These are phyloP conservation scores for Phialocephala sp. DNA, from an alignment of 2,329 filamentous ascomycete genomes.

Conservation along the genomic window DNA sequence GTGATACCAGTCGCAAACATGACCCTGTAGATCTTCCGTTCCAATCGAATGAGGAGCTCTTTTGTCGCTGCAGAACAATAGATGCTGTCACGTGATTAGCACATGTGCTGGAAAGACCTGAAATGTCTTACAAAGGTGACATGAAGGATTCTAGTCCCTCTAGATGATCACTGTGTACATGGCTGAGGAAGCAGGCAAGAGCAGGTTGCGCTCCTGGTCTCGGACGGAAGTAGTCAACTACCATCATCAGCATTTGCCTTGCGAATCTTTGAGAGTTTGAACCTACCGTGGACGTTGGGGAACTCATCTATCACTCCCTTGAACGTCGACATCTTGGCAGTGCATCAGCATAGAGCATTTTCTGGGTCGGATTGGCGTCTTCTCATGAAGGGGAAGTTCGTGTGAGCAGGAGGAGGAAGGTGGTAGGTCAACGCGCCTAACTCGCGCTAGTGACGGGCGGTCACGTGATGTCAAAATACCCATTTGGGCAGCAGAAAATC, in stretches of 20 bases:
- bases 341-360: not conserved
- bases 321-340: slow-evolving; percentile 73
- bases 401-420: not conserved
- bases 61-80: slow-evolving; percentile 88
- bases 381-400: not conserved
- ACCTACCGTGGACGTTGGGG: slow-evolving; percentile 72
- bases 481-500: too few species aligned
- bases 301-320: slow-evolving; percentile 77
- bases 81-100: slow-evolving; percentile 53
- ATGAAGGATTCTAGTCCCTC: slow-evolving; percentile 77
- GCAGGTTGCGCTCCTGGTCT: slow-evolving; percentile 62
- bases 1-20: slow-evolving; percentile 81
- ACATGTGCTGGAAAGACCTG: slow-evolving; percentile 11
- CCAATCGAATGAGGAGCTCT: slow-evolving; percentile 79
- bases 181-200: slow-evolving; percentile 86
- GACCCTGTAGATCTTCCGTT: slow-evolving; percentile 79
- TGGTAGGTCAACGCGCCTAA: not conserved
- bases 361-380: not conserved
- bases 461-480: not conserved
- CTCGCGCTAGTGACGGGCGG: not conserved
- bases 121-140: slow-evolving; percentile 69
- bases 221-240: slow-evolving; percentile 82
- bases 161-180: slow-evolving; percentile 91
- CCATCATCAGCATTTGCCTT: slow-evolving; percentile 13
- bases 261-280: slow-evolving; percentile 8